Base-by-base conservation (phyloP, 1,284 basidiomycete genomes). In the Lentinula novae-zelandiae region DNA sequence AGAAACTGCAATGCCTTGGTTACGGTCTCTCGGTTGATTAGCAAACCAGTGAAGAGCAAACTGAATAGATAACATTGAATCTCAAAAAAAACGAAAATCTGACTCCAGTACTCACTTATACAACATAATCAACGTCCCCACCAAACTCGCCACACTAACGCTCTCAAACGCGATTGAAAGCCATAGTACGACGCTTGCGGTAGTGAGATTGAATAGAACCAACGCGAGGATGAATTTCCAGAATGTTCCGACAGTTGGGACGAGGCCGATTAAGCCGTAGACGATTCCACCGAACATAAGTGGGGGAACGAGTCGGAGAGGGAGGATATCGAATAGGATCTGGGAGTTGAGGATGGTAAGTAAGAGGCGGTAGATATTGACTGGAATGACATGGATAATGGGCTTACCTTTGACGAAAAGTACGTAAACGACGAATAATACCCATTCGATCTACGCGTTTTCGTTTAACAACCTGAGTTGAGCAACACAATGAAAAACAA, bases 201-300 rank as follows among this genome's bases (percentile, higher is more conserved):
- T 95, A 0, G 95, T 91, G 62, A 98, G 77, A 76, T 98, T 98
- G 86, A 98, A 98, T 48, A 98, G 75, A 10, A 99, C 93, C 34
- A 98, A 83, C 1, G 89, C 91, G 66, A 99, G 86, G 76, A 98
- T 89, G 78, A 98, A 98, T 76, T 97, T 97, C 96, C 96, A 98
- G 80, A 98, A 98, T 15, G 85, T 87, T 0, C 85, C 79, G 4
- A 98, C 89, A 5, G 87, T 90, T 0, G 94, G 92, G 13, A 98
- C 96, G 46, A 99, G 86, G 7, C 96, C 96, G 2, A 98, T 93
- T 6, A 97, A 84, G 8, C 92, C 82, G 70, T 99, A 99, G 4
- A 97, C 89, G 68, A 98, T 97, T 9, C 92, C 92, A 31, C 96
- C 96, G 64, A 96, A 95, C 66, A 98, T 83, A 67, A 98, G 85